These are phyloP conservation scores for Dorcoceras hygrometricum DNA, from an alignment of 257 asterid genomes.

Conservation along the genomic window DNA sequence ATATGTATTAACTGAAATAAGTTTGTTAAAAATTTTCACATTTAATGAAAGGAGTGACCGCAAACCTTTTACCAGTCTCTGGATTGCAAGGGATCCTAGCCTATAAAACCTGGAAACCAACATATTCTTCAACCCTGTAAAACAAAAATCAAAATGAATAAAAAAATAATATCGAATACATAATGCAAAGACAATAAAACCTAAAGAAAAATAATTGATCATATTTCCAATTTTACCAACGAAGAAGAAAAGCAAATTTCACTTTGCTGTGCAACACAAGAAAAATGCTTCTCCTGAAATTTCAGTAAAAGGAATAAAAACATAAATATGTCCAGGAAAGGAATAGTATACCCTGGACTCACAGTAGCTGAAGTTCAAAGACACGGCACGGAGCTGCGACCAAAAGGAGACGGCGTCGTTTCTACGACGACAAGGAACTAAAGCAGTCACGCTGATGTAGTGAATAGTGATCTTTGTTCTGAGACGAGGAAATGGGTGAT, in stretches of 20 bases:
- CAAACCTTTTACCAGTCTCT: constrained; percentile 37
- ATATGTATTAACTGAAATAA: neutral
- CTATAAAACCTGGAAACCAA: constrained; percentile 42
- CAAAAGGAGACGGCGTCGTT: constrained; percentile 26
- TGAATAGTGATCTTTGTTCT: too few relatives aligned
- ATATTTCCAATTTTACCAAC: neutral
- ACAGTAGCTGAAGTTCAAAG: constrained; percentile 20
- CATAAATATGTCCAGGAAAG: neutral
- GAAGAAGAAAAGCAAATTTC: neutral
- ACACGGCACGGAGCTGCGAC: constrained; percentile 8
- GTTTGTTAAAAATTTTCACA: neutral
- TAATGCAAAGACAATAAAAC: constrained; percentile 3
- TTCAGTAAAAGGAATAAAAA: neutral
- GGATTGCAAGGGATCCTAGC: constrained; percentile 39
- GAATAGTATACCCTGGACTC: constrained; percentile 15
- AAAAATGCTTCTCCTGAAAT: neutral
- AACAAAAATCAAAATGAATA: neutral
- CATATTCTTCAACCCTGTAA: constrained; percentile 45
- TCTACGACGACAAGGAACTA: constrained; percentile 18
- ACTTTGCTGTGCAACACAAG: neutral
- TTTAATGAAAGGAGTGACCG: constrained; percentile 16
- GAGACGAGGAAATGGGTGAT: neutral
- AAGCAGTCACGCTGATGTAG: too few relatives aligned
- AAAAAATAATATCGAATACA: neutral
- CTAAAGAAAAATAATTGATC: neutral